phyloP scores from a whole-genome alignment of 306 rosid species.

The Mimosa bimucronata region DNA sequence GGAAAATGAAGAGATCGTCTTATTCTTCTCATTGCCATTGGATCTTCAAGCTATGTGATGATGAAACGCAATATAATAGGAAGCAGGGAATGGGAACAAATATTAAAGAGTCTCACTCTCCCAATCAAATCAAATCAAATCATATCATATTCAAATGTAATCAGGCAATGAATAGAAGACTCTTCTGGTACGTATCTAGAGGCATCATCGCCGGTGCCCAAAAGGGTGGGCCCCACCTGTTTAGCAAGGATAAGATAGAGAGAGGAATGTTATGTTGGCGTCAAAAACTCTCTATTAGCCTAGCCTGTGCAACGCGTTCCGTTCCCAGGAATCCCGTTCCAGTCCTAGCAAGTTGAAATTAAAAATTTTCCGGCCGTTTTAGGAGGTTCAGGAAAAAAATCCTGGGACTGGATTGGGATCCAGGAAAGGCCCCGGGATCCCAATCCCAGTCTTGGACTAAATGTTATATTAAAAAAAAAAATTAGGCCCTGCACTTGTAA shows the following conservation, averaged over 20 bases:
- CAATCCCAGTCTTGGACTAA: no score
- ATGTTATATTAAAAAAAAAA: no score
- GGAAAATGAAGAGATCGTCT: background rate
- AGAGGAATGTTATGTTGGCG: conserved; percentile 5
- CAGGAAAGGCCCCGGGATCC: no score
- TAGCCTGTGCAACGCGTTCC: no score
- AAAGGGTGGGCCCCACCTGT: background rate
- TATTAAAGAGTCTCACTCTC: background rate
- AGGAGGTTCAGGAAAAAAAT: no score
- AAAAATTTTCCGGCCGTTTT: no score
- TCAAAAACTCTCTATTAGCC: no score
- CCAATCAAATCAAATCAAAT: conserved; percentile 31
- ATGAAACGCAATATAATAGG: background rate
- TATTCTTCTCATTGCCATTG: background rate
- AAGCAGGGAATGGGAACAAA: background rate
- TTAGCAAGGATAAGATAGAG: background rate
- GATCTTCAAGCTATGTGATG: conserved; percentile 14
- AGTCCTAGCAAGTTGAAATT: no score
- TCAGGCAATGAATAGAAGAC: background rate
- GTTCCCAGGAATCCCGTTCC: no score
- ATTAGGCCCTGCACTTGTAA: no score
- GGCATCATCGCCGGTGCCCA: background rate
- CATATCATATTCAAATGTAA: background rate
- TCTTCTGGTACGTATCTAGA: conserved; percentile 21
- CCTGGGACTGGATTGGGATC: no score